Evolutionary conservation across 768 basidiomycete species (phyloP).

Genomic region (Tylopilus subfusipes): DNA sequence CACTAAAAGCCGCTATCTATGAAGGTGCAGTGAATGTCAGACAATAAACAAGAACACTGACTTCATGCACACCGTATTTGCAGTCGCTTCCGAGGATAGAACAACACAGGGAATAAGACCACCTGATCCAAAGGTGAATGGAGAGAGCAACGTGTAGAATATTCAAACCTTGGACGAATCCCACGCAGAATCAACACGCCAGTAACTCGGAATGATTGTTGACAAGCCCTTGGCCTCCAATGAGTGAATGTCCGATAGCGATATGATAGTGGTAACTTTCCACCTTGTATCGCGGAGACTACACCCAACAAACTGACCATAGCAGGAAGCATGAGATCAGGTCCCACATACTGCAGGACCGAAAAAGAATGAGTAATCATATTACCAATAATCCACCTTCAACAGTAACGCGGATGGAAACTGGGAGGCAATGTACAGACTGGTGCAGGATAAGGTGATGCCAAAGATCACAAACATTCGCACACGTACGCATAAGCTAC

Average conservation of each 20-base stretch:
- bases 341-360: not conserved
- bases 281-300: not conserved
- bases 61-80: conserved; percentile 18
- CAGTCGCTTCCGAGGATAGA: conserved; percentile 34
- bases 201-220: conserved; percentile 51
- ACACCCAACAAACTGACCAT: not conserved
- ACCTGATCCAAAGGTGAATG: conserved; percentile 32
- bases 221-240: conserved; percentile 37
- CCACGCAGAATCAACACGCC: conserved; percentile 47
- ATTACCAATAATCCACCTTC: conserved; percentile 32
- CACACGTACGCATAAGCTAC: conserved; percentile 10
- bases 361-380: not conserved
- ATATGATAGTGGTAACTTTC: not conserved
- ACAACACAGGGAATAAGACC: conserved; percentile 57
- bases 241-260: not conserved
- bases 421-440: conserved; percentile 53
- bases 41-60: not conserved
- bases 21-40: not conserved
- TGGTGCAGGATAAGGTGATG: conserved; percentile 1
- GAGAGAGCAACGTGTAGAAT: not conserved
- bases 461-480: conserved; percentile 12
- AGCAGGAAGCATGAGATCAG: conserved; percentile 1
- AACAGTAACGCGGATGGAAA: conserved; percentile 59
- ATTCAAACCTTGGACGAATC: conserved; percentile 56
- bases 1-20: conserved; percentile 39